Evolutionary conservation across 768 basidiomycete genomes (phyloP).

Genomic region (Suillus bovinus): DNA sequence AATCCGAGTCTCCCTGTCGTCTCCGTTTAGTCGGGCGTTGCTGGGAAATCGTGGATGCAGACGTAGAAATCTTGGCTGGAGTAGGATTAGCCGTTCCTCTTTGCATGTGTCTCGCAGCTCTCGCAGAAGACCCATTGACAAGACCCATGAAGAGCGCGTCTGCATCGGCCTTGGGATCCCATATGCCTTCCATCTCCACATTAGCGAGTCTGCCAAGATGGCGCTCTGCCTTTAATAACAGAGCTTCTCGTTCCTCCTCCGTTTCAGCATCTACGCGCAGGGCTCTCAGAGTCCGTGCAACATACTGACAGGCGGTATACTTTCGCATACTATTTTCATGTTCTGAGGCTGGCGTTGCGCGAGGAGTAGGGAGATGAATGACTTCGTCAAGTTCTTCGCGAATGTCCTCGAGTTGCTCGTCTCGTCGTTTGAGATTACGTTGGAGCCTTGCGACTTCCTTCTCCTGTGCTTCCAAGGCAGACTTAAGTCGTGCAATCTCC

Average conservation of each 20-base stretch:
- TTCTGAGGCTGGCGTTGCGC: neutral
- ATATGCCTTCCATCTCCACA: constrained; percentile 15
- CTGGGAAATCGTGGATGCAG: neutral
- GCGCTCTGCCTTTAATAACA: constrained; percentile 10
- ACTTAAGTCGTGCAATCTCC: constrained; percentile 1
- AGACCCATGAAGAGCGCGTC: constrained; percentile 7
- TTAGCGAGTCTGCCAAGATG: constrained; percentile 9
- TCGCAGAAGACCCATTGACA: neutral
- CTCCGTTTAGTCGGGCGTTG: constrained; percentile 1
- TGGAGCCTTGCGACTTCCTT: constrained; percentile 10
- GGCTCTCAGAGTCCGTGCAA: constrained; percentile 10
- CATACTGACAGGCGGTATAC: constrained; percentile 12
- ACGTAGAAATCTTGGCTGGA: neutral
- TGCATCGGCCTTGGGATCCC: constrained; percentile 6
- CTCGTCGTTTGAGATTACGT: constrained; percentile 7
- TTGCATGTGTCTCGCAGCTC: neutral
- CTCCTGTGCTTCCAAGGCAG: constrained; percentile 8
- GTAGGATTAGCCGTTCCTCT: neutral
- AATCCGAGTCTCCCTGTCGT: neutral
- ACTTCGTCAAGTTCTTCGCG: constrained; percentile 5
- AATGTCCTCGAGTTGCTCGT: constrained; percentile 3
- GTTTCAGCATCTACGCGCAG: neutral
- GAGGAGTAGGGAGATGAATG: constrained; percentile 3
- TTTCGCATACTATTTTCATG: constrained; percentile 10
- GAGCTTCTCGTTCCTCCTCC: constrained; percentile 6